phyloP scores from a whole-genome alignment of 176 grass and related monocot genomes.

The Raddia distichophylla region DNA sequence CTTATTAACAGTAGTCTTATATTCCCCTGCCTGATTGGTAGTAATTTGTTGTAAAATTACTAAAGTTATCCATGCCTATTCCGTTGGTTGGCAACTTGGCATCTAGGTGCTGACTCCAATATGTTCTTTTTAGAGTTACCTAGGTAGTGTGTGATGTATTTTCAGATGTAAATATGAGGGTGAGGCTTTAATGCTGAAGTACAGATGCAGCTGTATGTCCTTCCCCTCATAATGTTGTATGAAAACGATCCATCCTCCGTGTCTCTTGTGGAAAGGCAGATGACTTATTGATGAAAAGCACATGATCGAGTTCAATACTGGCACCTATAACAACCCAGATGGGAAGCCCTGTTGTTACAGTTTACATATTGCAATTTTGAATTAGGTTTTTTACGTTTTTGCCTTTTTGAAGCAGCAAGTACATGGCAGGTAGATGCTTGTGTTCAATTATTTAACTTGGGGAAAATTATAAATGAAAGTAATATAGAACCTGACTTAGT shows the following conservation, averaged over 20 bases:
- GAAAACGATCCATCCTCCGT: neutral
- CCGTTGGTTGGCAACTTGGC: neutral
- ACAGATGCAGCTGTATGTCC: slow-evolving; percentile 6
- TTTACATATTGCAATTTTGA: slow-evolving; percentile 6
- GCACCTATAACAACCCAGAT: neutral
- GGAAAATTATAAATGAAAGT: neutral
- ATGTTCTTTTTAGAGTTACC: slow-evolving; percentile 18
- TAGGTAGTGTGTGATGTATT: neutral
- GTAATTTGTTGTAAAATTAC: neutral
- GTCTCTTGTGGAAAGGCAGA: slow-evolving; percentile 23
- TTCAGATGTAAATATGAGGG: neutral
- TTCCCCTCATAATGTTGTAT: slow-evolving; percentile 12
- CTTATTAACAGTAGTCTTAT: neutral
- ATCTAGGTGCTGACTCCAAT: neutral
- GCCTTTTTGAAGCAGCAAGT: neutral
- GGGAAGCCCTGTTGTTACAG: neutral
- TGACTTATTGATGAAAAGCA: slow-evolving; percentile 35
- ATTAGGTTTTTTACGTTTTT: neutral
- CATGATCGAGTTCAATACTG: slow-evolving; percentile 13
- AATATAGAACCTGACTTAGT: slow-evolving; percentile 6
- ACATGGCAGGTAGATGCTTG: slow-evolving; percentile 7
- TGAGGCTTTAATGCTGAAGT: slow-evolving; percentile 7
- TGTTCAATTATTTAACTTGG: neutral
- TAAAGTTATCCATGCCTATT: neutral
- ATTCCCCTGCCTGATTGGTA: neutral